Percentiles rank a stretch among this genome's conserved stretches.
Conservation (phyloP, 176 grass and related monocot genomes). For the Triticum aestivum region IWGSC_CS_RefSeq_v2.1 NC_057795.1:686096093-686096592, state of each 20-base stretch:
- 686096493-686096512: constrained; percentile 81
- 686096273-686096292: not conserved
- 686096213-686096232: not conserved
- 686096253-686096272: constrained; percentile 13
- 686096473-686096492: constrained; percentile 81
- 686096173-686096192: not conserved
- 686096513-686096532: constrained; percentile 30
- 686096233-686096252: not conserved
- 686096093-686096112: not conserved
- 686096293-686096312: constrained; percentile 18
- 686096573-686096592: constrained; percentile 16
- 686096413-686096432: constrained; percentile 99
- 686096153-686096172: not conserved
- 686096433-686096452: constrained; percentile 95
- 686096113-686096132: not conserved
- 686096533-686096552: constrained; percentile 42
- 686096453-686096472: constrained; percentile 79
- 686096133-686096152: not conserved
- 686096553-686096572: not conserved
- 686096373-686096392: constrained; percentile 55
- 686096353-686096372: constrained; percentile 81
- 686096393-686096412: constrained; percentile 85
- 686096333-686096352: constrained; percentile 88
- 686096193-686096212: constrained; percentile 1
- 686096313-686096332: constrained; percentile 89